A percentile compares a stretch with the other conserved stretches of the same genome.
Evolutionary conservation across 2,329 filamentous ascomycete species (phyloP).

Genomic region (Intubia oerlemansii): DNA sequence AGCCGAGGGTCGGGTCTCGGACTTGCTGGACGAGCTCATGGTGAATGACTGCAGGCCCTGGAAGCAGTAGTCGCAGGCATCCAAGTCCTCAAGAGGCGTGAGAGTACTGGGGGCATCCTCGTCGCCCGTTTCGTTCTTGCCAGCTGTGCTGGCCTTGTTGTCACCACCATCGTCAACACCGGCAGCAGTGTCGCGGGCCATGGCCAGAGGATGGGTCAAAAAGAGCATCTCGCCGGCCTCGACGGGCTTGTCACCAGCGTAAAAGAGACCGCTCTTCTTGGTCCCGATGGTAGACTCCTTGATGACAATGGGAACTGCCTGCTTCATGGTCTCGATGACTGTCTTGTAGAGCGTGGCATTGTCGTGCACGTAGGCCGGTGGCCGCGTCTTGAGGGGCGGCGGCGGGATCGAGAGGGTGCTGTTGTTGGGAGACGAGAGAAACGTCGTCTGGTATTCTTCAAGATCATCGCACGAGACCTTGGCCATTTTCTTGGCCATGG

Average conservation of each 20-base stretch:
- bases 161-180: not conserved
- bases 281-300: conserved; percentile 1
- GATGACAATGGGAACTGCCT: conserved; percentile 2
- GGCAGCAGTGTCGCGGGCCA: conserved; percentile 2
- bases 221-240: conserved; percentile 3
- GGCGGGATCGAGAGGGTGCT: too few species aligned
- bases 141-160: too few species aligned
- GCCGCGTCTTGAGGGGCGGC: too few species aligned
- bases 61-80: conserved; percentile 12
- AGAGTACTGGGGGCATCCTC: not conserved
- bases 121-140: too few species aligned
- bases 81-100: not conserved
- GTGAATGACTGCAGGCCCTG: conserved; percentile 4
- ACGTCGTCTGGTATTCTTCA: too few species aligned
- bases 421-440: too few species aligned
- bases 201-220: conserved; percentile 1
- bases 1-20: conserved; percentile 2
- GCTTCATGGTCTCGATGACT: conserved; percentile 2
- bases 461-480: too few species aligned
- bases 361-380: too few species aligned
- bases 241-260: not conserved
- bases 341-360: not conserved
- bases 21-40: too few species aligned
- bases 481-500: too few species aligned
- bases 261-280: conserved; percentile 3